phyloP scores from a whole-genome alignment of 2,329 filamentous ascomycete species.

The Calonectria honghensis region DNA sequence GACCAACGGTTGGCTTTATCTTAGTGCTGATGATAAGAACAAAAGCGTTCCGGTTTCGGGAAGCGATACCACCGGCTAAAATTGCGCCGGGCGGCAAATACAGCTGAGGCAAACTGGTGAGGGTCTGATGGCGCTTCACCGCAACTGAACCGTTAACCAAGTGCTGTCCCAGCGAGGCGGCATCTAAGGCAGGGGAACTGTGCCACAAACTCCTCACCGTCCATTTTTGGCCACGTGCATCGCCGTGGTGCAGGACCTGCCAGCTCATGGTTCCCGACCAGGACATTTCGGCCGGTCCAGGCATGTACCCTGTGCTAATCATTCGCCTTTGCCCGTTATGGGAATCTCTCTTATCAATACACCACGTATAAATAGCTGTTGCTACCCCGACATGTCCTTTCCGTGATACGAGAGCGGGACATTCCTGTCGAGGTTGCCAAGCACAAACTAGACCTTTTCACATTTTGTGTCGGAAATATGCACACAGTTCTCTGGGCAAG shows the following conservation, averaged over 20 bases:
- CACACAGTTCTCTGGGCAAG: neutral
- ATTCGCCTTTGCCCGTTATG: neutral
- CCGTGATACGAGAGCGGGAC: neutral
- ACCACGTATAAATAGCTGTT: neutral
- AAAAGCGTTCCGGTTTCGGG: neutral
- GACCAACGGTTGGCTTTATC: neutral
- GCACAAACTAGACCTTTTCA: neutral
- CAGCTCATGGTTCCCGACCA: neutral
- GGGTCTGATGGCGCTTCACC: neutral
- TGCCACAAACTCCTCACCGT: neutral
- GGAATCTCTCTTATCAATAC: neutral
- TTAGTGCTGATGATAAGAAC: neutral
- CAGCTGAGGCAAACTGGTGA: neutral
- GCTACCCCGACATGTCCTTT: neutral
- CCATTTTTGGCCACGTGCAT: conserved; percentile 4
- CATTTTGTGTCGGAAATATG: neutral
- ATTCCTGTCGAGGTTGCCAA: neutral
- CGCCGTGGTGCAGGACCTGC: neutral
- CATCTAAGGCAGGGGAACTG: neutral
- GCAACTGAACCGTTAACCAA: neutral
- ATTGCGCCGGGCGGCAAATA: neutral
- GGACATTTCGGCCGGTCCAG: neutral
- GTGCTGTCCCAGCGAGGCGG: neutral
- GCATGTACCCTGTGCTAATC: neutral
- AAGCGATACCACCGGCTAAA: neutral